Conservation (phyloP, 495 filamentous ascomycete genomes). For the Talaromyces trachyspermus region DNA sequence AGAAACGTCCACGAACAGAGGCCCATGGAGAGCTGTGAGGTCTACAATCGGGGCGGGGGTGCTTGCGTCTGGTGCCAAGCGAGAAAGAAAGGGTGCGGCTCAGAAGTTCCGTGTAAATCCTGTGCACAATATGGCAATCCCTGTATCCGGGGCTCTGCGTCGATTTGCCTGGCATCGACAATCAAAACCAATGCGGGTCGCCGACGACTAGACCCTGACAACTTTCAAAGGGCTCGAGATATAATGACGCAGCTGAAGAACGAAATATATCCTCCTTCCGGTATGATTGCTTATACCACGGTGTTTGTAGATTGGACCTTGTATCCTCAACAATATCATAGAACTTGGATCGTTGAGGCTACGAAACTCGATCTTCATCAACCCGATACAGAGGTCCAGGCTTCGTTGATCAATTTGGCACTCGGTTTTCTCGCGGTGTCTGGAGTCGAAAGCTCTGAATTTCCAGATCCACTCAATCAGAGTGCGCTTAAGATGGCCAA, state of each 20-base stretch:
- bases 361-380: no score
- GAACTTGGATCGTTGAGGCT: no score
- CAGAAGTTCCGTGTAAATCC: constrained; percentile 12
- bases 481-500: constrained; percentile 9
- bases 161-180: constrained; percentile 8
- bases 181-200: not conserved
- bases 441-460: no score
- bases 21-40: constrained; percentile 11
- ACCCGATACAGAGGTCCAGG: no score
- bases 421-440: no score
- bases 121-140: constrained; percentile 10
- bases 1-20: constrained; percentile 10
- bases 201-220: not conserved
- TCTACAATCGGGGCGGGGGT: constrained; percentile 18
- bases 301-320: no score
- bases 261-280: not conserved
- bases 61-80: constrained; percentile 21
- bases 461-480: no score
- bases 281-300: no score
- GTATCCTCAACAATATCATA: no score
- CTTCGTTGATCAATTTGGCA: no score
- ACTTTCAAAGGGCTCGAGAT: not conserved
- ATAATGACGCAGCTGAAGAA: not conserved
- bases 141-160: constrained; percentile 16
- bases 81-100: constrained; percentile 22